Evolutionary conservation across 257 asterid genomes (phyloP).

Genomic region (Ehretia macrophylla): DNA sequence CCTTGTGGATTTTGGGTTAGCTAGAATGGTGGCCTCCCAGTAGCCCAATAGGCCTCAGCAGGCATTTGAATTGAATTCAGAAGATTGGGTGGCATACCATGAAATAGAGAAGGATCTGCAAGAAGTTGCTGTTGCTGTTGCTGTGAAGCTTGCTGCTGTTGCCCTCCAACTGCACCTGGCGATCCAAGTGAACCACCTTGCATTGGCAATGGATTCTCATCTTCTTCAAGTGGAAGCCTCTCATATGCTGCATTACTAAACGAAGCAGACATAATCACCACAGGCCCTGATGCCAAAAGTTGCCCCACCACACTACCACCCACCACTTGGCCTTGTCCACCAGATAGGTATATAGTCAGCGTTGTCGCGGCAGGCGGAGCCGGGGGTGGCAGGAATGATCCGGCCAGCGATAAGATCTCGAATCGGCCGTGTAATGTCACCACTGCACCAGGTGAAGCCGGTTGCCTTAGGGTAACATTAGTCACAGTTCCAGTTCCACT

Average conservation of each 20-base stretch:
- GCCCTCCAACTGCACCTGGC: conserved; percentile 19
- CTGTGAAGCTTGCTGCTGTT: neutral
- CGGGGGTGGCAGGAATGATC: conserved; percentile 89
- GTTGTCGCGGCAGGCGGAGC: conserved; percentile 76
- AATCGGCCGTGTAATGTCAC: conserved; percentile 81
- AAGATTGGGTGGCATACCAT: conserved; percentile 32
- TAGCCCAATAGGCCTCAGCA: conserved; percentile 35
- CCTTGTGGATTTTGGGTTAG: neutral
- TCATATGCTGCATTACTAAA: conserved; percentile 94
- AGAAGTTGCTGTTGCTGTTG: conserved; percentile 24
- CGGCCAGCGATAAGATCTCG: conserved; percentile 75
- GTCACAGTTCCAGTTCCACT: conserved; percentile 78
- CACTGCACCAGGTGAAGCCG: conserved; percentile 69
- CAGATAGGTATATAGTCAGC: conserved; percentile 71
- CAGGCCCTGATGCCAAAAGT: conserved; percentile 80
- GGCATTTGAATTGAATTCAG: conserved; percentile 40
- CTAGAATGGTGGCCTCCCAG: conserved; percentile 39
- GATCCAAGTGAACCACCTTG: conserved; percentile 17
- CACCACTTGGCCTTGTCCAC: conserved; percentile 94
- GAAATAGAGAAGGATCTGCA: conserved; percentile 30
- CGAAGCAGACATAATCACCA: conserved; percentile 84
- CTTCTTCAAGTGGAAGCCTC: conserved; percentile 74
- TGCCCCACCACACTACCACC: conserved; percentile 90
- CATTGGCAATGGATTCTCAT: conserved; percentile 28
- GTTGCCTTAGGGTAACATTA: conserved; percentile 76